Evolutionary conservation across 441 rosid species (phyloP).

Genomic region (Erodium trifolium): DNA sequence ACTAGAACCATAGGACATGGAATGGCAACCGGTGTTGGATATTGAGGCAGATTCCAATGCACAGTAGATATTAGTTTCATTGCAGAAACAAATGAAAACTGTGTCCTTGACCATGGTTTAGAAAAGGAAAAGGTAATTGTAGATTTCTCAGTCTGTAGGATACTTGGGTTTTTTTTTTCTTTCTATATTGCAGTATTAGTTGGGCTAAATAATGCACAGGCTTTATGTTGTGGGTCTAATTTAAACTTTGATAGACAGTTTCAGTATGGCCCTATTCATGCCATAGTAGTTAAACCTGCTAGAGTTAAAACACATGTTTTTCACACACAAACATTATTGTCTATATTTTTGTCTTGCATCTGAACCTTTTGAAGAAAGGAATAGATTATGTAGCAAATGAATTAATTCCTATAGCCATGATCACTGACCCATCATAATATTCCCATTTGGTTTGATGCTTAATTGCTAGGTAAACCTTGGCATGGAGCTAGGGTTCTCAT

Average conservation of each 20-base stretch:
- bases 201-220: background rate
- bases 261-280: background rate
- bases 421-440: slow-evolving; percentile 2
- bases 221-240: slow-evolving; percentile 7
- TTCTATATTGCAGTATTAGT: background rate
- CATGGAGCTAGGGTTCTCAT: background rate
- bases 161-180: slow-evolving; percentile 2
- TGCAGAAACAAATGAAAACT: background rate
- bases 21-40: background rate
- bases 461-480: background rate
- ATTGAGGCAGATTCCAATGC: background rate
- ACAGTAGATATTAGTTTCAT: background rate
- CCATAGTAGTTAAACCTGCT: background rate
- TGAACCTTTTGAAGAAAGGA: slow-evolving; percentile 4
- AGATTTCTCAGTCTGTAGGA: slow-evolving; percentile 1
- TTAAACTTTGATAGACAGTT: background rate
- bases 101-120: background rate
- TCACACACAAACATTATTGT: background rate
- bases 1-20: slow-evolving; percentile 10
- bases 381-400: background rate
- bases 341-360: background rate
- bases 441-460: background rate
- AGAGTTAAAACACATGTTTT: background rate
- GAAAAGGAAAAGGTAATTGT: background rate
- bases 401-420: slow-evolving; percentile 4